Conservation (phyloP, 2,329 filamentous ascomycete species). For the Trichoderma sp. region DNA sequence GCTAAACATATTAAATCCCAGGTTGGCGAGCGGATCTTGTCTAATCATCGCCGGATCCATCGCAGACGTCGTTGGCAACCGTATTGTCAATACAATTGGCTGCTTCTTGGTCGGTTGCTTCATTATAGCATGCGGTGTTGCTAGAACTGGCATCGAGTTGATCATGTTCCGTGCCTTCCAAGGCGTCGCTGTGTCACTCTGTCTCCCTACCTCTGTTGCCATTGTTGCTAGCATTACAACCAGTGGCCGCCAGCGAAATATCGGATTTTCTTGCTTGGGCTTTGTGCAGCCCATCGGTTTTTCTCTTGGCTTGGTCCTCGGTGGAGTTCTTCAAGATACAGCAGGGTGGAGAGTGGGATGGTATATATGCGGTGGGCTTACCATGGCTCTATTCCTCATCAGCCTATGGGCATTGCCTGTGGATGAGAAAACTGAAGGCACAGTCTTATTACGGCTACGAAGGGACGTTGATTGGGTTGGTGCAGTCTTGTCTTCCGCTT, state of each 20-base stretch:
- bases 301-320: conserved; percentile 51
- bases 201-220: conserved; percentile 41
- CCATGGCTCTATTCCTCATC: conserved; percentile 42
- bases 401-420: background rate
- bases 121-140: conserved; percentile 39
- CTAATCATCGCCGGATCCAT: conserved; percentile 41
- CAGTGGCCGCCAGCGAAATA: conserved; percentile 41
- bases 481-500: conserved; percentile 46
- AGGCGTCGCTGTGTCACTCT: conserved; percentile 42
- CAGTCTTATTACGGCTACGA: background rate
- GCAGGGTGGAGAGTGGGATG: conserved; percentile 48
- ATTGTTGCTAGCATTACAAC: conserved; percentile 43
- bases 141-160: conserved; percentile 40
- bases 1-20: background rate
- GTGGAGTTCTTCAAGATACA: conserved; percentile 50
- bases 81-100: conserved; percentile 39
- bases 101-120: conserved; percentile 38
- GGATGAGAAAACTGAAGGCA: background rate
- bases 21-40: background rate
- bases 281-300: conserved; percentile 51
- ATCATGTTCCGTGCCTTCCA: conserved; percentile 41
- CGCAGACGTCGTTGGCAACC: conserved; percentile 41
- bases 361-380: conserved; percentile 43
- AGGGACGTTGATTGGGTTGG: conserved; percentile 57
- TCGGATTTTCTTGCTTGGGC: conserved; percentile 48